These are phyloP conservation scores for Torulaspora indica DNA, from an alignment of 805 yeast genomes.

Conservation along the genomic window DNA sequence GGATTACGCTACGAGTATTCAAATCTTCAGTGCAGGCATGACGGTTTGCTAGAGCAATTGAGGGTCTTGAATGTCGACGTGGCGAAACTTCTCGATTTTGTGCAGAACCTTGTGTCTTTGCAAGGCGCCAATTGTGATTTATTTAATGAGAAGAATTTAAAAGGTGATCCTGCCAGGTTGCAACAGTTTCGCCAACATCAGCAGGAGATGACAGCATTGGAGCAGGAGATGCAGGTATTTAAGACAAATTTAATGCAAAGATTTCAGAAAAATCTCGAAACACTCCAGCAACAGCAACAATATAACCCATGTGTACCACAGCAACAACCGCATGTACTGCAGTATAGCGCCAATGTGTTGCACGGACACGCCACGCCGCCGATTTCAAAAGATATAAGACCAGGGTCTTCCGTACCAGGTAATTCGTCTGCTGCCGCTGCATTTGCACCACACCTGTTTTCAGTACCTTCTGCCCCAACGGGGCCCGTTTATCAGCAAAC, in stretches of 20 bases:
- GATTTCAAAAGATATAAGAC: slow-evolving; percentile 6
- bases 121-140: slow-evolving; percentile 5
- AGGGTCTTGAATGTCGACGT: slow-evolving; percentile 50
- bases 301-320: slow-evolving; percentile 4
- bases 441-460: slow-evolving; percentile 13
- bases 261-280: slow-evolving; percentile 9
- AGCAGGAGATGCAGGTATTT: slow-evolving; percentile 14
- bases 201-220: slow-evolving; percentile 11
- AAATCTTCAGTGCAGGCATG: slow-evolving; percentile 43
- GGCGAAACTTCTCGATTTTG: slow-evolving; percentile 47
- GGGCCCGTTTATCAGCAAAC: slow-evolving; percentile 8
- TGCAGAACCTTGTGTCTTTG: slow-evolving; percentile 32
- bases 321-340: slow-evolving; percentile 9
- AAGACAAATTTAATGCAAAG: slow-evolving; percentile 7
- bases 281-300: slow-evolving; percentile 15
- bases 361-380: slow-evolving; percentile 2
- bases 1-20: slow-evolving; percentile 42
- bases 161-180: not conserved
- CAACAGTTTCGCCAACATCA: slow-evolving; percentile 10
- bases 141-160: slow-evolving; percentile 1
- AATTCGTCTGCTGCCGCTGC: slow-evolving; percentile 8
- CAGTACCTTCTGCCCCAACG: slow-evolving; percentile 14
- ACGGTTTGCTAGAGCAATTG: slow-evolving; percentile 45
- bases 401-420: slow-evolving; percentile 8
- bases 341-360: not conserved